A percentile compares a stretch with the other conserved stretches of the same genome.
Evolutionary conservation across 306 rosid species (phyloP).

Genomic region (Prunus campanulata): DNA sequence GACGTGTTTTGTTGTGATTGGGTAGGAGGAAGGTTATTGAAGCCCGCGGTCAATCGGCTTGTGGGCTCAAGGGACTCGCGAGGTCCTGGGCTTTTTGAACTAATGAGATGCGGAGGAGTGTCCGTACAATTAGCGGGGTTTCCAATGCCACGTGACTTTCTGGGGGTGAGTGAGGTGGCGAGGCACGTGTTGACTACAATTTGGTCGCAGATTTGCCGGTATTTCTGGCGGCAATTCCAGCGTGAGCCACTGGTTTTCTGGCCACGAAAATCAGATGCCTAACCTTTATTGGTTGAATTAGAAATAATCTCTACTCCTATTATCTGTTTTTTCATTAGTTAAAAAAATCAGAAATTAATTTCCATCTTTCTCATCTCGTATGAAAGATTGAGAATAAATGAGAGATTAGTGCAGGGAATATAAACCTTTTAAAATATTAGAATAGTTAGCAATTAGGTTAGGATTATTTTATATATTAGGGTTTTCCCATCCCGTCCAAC

Average conservation of each 20-base stretch:
- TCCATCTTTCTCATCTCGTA: no score
- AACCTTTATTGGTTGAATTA: background rate
- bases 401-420: no score
- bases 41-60: background rate
- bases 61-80: background rate
- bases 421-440: no score
- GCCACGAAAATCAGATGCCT: slow-evolving; percentile 17
- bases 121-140: slow-evolving; percentile 24
- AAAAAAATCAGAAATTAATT: no score
- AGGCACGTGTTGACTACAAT: slow-evolving; percentile 15
- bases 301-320: no score
- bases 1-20: background rate
- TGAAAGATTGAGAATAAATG: no score
- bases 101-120: background rate
- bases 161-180: background rate
- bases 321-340: no score
- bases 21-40: background rate
- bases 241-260: slow-evolving; percentile 11
- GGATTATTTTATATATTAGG: no score
- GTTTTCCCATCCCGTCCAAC: no score
- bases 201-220: slow-evolving; percentile 29
- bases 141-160: slow-evolving; percentile 5
- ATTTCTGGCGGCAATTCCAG: slow-evolving; percentile 24
- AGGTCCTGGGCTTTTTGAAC: background rate
- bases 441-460: no score